Evolutionary conservation across 78 protist species (phyloP), one percentile per base, ranked within the genome.

Genomic region (Dictyostelium firmibasis): DNA sequence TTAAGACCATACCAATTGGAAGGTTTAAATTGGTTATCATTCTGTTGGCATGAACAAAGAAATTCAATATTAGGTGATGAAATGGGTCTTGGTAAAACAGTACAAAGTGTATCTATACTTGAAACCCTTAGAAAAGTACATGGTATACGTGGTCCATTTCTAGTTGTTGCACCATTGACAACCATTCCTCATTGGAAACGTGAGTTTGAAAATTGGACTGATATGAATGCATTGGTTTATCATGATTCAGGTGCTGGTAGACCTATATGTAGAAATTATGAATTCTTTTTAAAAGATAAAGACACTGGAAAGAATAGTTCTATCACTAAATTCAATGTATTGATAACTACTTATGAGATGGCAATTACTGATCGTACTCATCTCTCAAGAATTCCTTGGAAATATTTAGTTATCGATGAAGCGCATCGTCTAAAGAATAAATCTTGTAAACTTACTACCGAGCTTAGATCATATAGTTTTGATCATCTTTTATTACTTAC

Each of bases 301-400:
- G 29, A 4, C 0, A 84, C 60, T 18, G 47, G 57, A 7, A 18
- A 20, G 9, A 5, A 3, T 23, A 69, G 44, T 60, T 31, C 20
- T 27, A 41, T 53, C 16, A 33, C 60, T 47, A 94, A 95, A 72
- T 98, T 98, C 87, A 81, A 97, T 84, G 97, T 97, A 41, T 74
- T 98, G 44, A 41, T 98, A 18, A 98, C 99, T 5, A 97, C 99
- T 14, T 98, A 96, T 70, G 99, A 98, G 78, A 97, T 93, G 96
- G 62, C 97, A 36, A 43, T 93, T n/a, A 70, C 81, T 16, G 97
- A 88, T 53, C 64, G 94, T 43, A 5, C 96, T 0, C 31, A 81
- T 20, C 53, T 92, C 23, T 41, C 93, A 27, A 92, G 91, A 88
- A 44, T 97, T 25, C 82, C 18, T 27, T 98, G 99, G 99, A 38